Evolutionary conservation across 176 grass and related monocot species (phyloP).

Genomic region (Oropetium thomaeum): DNA sequence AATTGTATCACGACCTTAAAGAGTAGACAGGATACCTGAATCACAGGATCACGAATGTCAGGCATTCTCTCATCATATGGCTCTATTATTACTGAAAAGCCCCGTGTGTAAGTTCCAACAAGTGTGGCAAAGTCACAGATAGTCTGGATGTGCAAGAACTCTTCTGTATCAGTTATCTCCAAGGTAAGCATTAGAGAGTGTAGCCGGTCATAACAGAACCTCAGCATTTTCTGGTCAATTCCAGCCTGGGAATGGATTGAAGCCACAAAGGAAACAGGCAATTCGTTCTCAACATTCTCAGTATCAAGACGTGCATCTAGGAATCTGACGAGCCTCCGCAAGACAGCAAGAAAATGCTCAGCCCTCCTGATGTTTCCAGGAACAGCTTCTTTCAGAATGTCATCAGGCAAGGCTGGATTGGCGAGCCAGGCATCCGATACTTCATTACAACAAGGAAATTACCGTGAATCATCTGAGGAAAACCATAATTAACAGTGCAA

Average conservation of each 20-base stretch:
- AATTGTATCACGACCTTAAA: conserved; percentile 13
- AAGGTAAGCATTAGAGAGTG: conserved; percentile 88
- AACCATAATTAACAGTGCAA: not conserved
- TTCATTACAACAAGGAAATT: conserved; percentile 34
- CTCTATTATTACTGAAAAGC: conserved; percentile 96
- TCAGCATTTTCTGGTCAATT: conserved; percentile 97
- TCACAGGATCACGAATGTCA: conserved; percentile 77
- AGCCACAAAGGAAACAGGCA: conserved; percentile 74
- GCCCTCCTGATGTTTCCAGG: conserved; percentile 92
- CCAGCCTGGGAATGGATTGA: conserved; percentile 75
- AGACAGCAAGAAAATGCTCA: conserved; percentile 88
- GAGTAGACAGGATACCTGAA: conserved; percentile 52
- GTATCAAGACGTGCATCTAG: conserved; percentile 65
- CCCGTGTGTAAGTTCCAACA: conserved; percentile 78
- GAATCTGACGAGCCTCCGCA: conserved; percentile 70
- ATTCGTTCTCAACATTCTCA: conserved; percentile 90
- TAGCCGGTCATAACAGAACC: conserved; percentile 87
- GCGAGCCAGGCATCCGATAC: conserved; percentile 93
- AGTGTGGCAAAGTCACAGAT: conserved; percentile 93
- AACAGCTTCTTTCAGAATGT: conserved; percentile 92
- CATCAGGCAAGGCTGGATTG: conserved; percentile 75
- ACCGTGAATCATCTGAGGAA: not conserved
- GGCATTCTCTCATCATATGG: conserved; percentile 96
- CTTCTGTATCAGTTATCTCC: conserved; percentile 88
- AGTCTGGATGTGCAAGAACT: conserved; percentile 91